Base-by-base conservation (phyloP, 2,329 filamentous ascomycete species). In the Tolypocladium paradoxum region DNA sequence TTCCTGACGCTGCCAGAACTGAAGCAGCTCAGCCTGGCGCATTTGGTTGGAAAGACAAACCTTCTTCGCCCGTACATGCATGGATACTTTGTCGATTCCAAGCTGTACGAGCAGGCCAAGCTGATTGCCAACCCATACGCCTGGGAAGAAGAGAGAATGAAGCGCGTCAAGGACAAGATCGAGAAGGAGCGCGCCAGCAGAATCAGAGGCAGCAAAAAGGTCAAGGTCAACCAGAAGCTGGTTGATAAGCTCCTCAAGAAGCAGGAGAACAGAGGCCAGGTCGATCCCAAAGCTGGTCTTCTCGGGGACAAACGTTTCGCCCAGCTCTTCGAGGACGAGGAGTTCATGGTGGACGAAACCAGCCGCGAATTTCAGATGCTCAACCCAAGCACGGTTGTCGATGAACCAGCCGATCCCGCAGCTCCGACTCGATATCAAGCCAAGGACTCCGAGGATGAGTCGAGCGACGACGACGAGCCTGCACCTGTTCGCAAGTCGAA, bases 21-120 rank as follows among this genome's bases (percentile, higher is more conserved):
- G 51, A 87, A 88, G 62, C 82, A 85, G 36, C 80, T 99, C 59
- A 95, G 89, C 66, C 71, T 99, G 64, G 85, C 88, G 51, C 92
- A 97, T 66, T 77, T 99, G 48, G 80, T 99, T 54, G 92, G 92
- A 59, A 91, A 90, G 62, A 95, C 90, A 31, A 93, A 88, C 64
- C 74, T 97, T 22, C 75, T 99, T 40, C 81, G 92, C 46, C 93
- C 93, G 45, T 99, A 99, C 67, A 99, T 99, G 95, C 93, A 99
- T 68, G 95, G 93, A 61, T 97, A 93, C 77, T 99, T 99, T 72
- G 91, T 99, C 49, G 89, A 88, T 36, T 92, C 95, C 62, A 90
- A 91, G 64, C 73, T 99, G 29, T 97, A 99, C 68, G 95, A 99
- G 66, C 91, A 99, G 68, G 93, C 93, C 20, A 79, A 88, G 53